Percentiles rank a stretch among this genome's conserved stretches.
Evolutionary conservation across 2,329 filamentous ascomycete genomes (phyloP).

Genomic region (Acrocalymma vagum): DNA sequence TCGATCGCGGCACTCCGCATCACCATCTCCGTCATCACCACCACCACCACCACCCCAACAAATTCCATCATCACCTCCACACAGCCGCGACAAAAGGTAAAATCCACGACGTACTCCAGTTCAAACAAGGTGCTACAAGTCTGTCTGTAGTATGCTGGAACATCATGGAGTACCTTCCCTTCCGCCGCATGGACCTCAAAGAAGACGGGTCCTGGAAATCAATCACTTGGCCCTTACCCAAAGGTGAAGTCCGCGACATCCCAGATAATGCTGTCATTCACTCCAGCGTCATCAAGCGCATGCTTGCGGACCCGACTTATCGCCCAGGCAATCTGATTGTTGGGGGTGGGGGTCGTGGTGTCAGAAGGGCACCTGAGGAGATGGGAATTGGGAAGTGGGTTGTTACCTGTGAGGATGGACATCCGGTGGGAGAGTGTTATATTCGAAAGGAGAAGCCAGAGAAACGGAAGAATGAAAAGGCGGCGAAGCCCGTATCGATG

Average conservation of each 20-base stretch:
- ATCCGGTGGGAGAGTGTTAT: constrained; percentile 75
- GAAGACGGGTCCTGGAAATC: constrained; percentile 78
- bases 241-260: constrained; percentile 80
- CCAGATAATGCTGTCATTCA: constrained; percentile 76
- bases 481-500: no score
- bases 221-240: constrained; percentile 81
- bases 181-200: constrained; percentile 80
- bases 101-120: constrained; percentile 77
- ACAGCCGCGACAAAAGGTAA: constrained; percentile 61
- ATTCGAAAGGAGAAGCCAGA: constrained; percentile 48
- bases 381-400: constrained; percentile 77
- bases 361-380: constrained; percentile 66
- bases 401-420: constrained; percentile 69
- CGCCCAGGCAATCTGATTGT: constrained; percentile 82
- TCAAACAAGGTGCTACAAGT: constrained; percentile 65
- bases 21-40: constrained; percentile 17
- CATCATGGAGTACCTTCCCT: constrained; percentile 82
- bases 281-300: constrained; percentile 75
- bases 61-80: constrained; percentile 68
- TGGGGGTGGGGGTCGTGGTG: constrained; percentile 78
- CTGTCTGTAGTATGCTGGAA: constrained; percentile 73
- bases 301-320: constrained; percentile 70
- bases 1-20: constrained; percentile 2
- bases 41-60: constrained; percentile 27
- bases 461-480: constrained; percentile 23